Base-by-base conservation (phyloP, 2,329 filamentous ascomycete genomes). In the Dendrostoma leiphaemia region DNA sequence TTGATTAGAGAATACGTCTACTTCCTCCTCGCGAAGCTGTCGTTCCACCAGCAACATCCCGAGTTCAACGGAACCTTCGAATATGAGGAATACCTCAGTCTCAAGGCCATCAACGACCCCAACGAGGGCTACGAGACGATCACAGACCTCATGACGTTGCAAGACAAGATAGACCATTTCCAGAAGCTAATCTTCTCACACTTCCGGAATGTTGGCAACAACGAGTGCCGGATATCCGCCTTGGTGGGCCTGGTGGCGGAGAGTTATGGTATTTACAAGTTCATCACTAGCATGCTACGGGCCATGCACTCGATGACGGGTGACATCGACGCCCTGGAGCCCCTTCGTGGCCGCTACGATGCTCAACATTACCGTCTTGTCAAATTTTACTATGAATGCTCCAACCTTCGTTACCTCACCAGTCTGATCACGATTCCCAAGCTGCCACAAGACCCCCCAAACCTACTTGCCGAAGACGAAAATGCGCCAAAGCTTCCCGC, bases 31-130 rank as follows among this genome's bases (percentile, higher is more conserved):
- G 90, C 93, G 47, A 99, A 99, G 76, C 81, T 99, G 56, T 85
- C 85, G n/a, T 99, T 99, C 74, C 94, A 99, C 74, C 86, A 94
- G 59, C 90, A 96, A 62, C 94, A 99, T 69, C 90, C 91, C 17
- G 93, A 97, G 71, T 99, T 99, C 78, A 99, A 99, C 72, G 94
- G 93, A 57, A 91, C 93, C 1, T 99, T 99, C 67, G 94, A 99
- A 70, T 99, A 99, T 68, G 93, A 97, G 75, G 94, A 99, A 70
- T 99, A 99, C 71, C 92, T 97, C 70, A 96, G 91, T 68, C 79
- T 99, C 69, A 97, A 96, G 77, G 91, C 91, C 26, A 97, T 96
- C 76, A 97, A 97, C 71, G 94, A 99, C 71, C 94, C 94, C 4
- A 97, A 99, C 67, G 94, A 99, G 75, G 94, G 94, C 68, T 93